Base-by-base conservation (phyloP, 2,329 filamentous ascomycete species). In the Xylaria sp. region DNA sequence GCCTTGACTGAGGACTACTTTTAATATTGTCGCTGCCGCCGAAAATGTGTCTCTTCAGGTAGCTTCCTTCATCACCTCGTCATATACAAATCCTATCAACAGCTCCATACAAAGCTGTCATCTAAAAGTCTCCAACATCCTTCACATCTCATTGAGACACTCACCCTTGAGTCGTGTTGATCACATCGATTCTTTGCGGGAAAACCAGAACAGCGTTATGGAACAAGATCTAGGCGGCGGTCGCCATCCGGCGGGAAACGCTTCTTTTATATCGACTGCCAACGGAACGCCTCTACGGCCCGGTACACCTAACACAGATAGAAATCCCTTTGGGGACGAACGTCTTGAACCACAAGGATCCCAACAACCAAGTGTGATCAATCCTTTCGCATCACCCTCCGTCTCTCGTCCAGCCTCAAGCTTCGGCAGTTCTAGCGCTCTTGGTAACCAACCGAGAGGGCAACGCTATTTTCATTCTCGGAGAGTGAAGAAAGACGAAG, bases 401-500 rank as follows among this genome's bases (percentile, higher is more conserved):
- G 66, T 75, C 54, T 87, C 86, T 10, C 81, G 84, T 3, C 84
- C 84, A 1, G 74, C 78, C 1, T 87, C 85, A 6, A 85, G 84
- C 74, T 84, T 83, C 63, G 84, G 80, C 54, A 83, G 84, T 50
- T 83, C 82, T 15, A 84, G 82, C 63, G 81, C 79, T 0, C 67
- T 69, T 44, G 82, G 39, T 79, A 78, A 18, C 80, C 83, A 18
- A 80, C 82, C 56, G 79, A 80, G 32, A 73, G 79, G 20, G 8
- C 82, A 84, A 73, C 83, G 85, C 63, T 94, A 91, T 81, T 95
- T 94, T 78, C 90, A 90, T 80, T 94, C 92, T 20, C 85, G 92
- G 68, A 84, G 92, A 70, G 87, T 95, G 41, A 87, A 86, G 78
- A 93, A 93, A 78, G 92, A 88, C 51, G 88, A 92, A 58, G 80